These are phyloP conservation scores for Trichophyton equinum DNA, from an alignment of 2,329 filamentous ascomycete species.

Conservation along the genomic window DNA sequence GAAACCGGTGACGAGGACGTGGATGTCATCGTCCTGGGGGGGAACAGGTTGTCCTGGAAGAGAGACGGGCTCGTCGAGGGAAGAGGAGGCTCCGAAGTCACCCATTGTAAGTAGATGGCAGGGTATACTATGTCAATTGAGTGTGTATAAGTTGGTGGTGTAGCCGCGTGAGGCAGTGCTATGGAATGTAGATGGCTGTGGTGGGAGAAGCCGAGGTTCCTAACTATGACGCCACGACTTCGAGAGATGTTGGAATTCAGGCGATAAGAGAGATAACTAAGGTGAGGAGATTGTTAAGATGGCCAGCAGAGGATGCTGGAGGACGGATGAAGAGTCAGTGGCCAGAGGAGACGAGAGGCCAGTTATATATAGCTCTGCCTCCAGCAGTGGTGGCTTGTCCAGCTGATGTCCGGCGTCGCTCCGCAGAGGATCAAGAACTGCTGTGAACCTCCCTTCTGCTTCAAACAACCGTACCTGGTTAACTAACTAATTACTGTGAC, in stretches of 20 bases:
- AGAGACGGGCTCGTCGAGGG: slow-evolving; percentile 15
- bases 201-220: background rate
- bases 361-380: background rate
- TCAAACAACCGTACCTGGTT: too few species aligned
- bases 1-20: slow-evolving; percentile 38
- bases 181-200: background rate
- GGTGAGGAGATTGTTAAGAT: too few species aligned
- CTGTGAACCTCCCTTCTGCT: too few species aligned
- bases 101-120: slow-evolving; percentile 7
- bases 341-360: background rate
- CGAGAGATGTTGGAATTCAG: too few species aligned
- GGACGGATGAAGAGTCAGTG: too few species aligned
- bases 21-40: slow-evolving; percentile 31
- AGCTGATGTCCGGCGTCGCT: too few species aligned
- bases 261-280: too few species aligned
- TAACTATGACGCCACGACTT: background rate
- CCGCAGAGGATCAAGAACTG: too few species aligned
- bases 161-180: background rate
- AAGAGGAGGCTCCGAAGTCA: slow-evolving; percentile 8
- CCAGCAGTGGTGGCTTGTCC: too few species aligned
- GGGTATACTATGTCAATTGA: too few species aligned
- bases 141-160: background rate
- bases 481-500: too few species aligned
- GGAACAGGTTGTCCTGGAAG: slow-evolving; percentile 9
- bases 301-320: too few species aligned